Evolutionary conservation across 352 stramenopile genomes (phyloP), one percentile per base, ranked within the genome.

Genomic region (Chrysophaeum taylorii): DNA sequence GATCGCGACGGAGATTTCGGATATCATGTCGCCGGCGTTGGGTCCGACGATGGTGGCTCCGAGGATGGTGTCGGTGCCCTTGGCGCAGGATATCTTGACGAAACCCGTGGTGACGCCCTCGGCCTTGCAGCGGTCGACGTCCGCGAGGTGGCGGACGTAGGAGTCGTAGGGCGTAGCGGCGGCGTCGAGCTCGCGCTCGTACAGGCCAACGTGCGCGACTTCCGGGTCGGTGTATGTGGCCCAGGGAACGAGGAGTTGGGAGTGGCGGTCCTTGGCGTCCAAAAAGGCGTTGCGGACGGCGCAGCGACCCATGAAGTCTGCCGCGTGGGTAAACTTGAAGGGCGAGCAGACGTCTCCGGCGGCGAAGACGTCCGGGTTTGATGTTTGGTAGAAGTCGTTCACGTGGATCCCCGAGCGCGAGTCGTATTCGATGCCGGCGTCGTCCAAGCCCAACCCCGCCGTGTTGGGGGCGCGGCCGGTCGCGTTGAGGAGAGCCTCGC

Each of bases 151-250:
- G 54, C 83, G 81, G 33, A 79, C 76, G 73, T 81, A 84, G 1
- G 80, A 79, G 31, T 78, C 64, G 62, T 82, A 88, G 27, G 73
- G 63, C 31, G 87, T 82, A 2, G 76, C 77, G 48, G 76, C 71
- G 37, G 69, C 75, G 14, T 87, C 75, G 60, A 87, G 73, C 73
- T 91, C 82, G 31, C 69, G 64, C 25, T 78, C 81, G 71, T 85
- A 89, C 12, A 87, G 73, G 14, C 85, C 85, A 33, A 91, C 83
- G 69, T 80, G 80, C 4, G 87, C 85, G 70, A 90, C 85, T 73
- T 93, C 87, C n/a, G 87, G 86, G 68, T 91, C 81, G 0, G 85
- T 92, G 64, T 90, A 93, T 41, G 84, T 88, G 0, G 82, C 78
- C 27, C 85, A 84, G 14, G 85, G 87, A n/a, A 91, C 84, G 2